phyloP scores from a whole-genome alignment of 495 filamentous ascomycete genomes.

The Penicillium mononematosum region DNA sequence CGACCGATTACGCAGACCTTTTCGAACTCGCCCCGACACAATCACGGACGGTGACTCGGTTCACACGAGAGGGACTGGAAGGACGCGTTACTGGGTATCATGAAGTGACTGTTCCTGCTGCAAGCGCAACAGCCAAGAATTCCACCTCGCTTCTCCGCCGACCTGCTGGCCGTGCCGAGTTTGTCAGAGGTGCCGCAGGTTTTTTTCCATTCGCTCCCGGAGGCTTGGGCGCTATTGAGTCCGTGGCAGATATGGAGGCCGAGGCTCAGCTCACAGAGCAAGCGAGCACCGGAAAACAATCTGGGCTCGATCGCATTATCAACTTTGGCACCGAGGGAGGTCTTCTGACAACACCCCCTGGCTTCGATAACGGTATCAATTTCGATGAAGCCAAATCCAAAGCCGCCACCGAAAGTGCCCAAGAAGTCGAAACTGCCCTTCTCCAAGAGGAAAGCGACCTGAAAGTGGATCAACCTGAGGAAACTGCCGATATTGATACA shows the following conservation, averaged over 20 bases:
- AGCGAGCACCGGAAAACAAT: slow-evolving; percentile 38
- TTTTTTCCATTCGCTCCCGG: slow-evolving; percentile 97
- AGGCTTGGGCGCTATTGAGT: slow-evolving; percentile 83
- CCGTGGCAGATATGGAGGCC: slow-evolving; percentile 72
- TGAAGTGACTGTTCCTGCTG: slow-evolving; percentile 89
- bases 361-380: slow-evolving; percentile 74
- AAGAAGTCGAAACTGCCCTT: slow-evolving; percentile 73
- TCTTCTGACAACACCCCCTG: slow-evolving; percentile 78
- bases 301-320: slow-evolving; percentile 73
- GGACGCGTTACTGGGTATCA: slow-evolving; percentile 91
- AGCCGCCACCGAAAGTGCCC: slow-evolving; percentile 55
- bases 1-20: slow-evolving; percentile 71
- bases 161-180: slow-evolving; percentile 83
- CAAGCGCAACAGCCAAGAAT: slow-evolving; percentile 90
- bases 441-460: slow-evolving; percentile 59
- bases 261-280: slow-evolving; percentile 49
- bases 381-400: slow-evolving; percentile 62
- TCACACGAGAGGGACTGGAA: slow-evolving; percentile 88
- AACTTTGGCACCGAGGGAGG: slow-evolving; percentile 74
- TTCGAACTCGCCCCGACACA: slow-evolving; percentile 89
- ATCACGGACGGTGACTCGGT: slow-evolving; percentile 87
- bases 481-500: slow-evolving; percentile 33
- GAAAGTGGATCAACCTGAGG: slow-evolving; percentile 36
- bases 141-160: slow-evolving; percentile 88
- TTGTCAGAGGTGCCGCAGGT: slow-evolving; percentile 91